Percentiles rank a stretch among this genome's conserved stretches.
Conservation (phyloP, 306 rosid species). For the Cicer bijugum region DNA sequence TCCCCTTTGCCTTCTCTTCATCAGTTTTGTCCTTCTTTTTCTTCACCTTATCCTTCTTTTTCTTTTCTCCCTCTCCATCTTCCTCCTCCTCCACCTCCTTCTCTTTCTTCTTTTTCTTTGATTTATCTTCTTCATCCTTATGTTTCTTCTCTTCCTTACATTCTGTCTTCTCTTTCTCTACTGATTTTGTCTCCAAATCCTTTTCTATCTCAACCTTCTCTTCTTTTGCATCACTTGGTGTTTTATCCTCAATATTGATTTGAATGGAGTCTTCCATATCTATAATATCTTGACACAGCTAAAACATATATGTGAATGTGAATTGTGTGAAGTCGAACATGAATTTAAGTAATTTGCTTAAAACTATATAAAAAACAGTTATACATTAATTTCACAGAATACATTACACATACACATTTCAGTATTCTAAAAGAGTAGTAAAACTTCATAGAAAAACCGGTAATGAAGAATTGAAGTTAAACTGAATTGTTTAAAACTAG, state of each 20-base stretch:
- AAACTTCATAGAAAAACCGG: background rate
- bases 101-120: background rate
- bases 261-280: constrained; percentile 56
- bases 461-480: constrained; percentile 5
- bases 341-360: constrained; percentile 11
- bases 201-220: constrained; percentile 49
- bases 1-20: background rate
- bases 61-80: background rate
- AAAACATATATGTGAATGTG: constrained; percentile 8
- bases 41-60: background rate
- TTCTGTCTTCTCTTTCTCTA: constrained; percentile 43
- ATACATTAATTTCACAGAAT: no score
- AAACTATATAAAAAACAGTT: no score
- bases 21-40: constrained; percentile 3
- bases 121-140: constrained; percentile 27
- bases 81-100: background rate
- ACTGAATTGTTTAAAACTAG: background rate
- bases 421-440: no score
- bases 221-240: constrained; percentile 41
- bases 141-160: constrained; percentile 49
- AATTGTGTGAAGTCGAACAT: constrained; percentile 22
- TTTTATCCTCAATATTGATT: constrained; percentile 50
- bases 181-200: constrained; percentile 55
- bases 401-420: no score
- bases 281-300: constrained; percentile 32